Evolutionary conservation across 352 stramenopile genomes (phyloP), one percentile per base, ranked within the genome.

Genomic region (Phytophthora colocasiae): DNA sequence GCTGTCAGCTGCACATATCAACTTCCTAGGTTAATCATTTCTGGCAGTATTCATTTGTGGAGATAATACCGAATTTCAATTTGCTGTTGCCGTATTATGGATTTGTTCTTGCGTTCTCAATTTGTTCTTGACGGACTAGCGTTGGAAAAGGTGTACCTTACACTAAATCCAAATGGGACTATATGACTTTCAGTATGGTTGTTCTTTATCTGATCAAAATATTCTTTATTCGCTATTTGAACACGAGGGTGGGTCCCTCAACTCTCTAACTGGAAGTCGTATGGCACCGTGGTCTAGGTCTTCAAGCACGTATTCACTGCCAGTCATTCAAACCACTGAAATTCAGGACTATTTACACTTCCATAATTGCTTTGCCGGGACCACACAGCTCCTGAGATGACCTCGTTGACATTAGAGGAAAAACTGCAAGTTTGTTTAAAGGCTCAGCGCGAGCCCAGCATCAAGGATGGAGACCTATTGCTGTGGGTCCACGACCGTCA

Each of bases 181-280:
- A 40, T 51, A 59, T 49, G 38, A 31, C 0, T 59, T 50, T 50
- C 24, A 59, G 15, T 59, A 50, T 15, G 9, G 52, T 19, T 24
- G 26, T 50, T 59, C 15, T 59, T 4, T 44, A 50, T 32, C 40
- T 59, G 26, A 59, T 39, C 26, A 59, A 50, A 59, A 19, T 2
- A 15, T n/a, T n/a, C n/a, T n/a, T n/a, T n/a, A n/a, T 58, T 49
- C 51, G 24, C 38, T 39, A 58, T 32, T 6, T 58, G 51, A 58
- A 9, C 15, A 29, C 15, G 9, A 38, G 15, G 17, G 15, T 11
- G 5, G 39, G 52, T 15, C 11, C 1, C 10, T 19, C 4, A 50
- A 50, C 52, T 59, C 52, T 39, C 26, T 59, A 48, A 50, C 32
- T 50, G 38, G 52, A 50, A 14, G 51, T 14, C 22, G 47, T 6